Evolutionary conservation across 2,329 filamentous ascomycete species (phyloP), one percentile per base, ranked within the genome.

Genomic region (Ophiosphaerella narmari): DNA sequence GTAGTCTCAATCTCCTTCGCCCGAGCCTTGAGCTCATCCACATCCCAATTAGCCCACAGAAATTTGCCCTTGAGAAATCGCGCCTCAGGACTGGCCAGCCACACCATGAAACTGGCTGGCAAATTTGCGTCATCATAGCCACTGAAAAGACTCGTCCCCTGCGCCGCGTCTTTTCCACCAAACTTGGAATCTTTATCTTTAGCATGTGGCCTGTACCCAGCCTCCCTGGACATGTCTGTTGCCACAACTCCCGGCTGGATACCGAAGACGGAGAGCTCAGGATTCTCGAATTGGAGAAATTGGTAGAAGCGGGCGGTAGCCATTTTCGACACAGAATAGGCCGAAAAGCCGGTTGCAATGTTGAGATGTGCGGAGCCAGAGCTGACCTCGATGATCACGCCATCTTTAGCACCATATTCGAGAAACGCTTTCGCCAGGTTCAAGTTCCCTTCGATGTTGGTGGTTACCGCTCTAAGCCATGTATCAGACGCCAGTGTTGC

Each of bases 191-290:
- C 48, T 47, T 65, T 59, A 14, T 56, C 56, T 29, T 54, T 52
- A 11, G 48, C 48, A 21, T 50, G 11, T 14, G 52, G 44, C 33
- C 48, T 43, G 23, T 59, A 56, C 2, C 57, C 61, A 1, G 52
- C 53, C 5, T 43, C 41, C 14, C 43, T 55, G 29, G 59, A 63
- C 65, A 76, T 72, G 3, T 71, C 75, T 0, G 74, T 77, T 4
- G 61, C 66, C 4, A 78, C 60, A 1, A 75, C 63, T 1, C 77
- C 77, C 1, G 77, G 77, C 7, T 79, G 77, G 3, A 77, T 58
- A 39, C 64, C 66, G 12, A 73, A 68, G n/a, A 78, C 62, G 12
- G 68, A 62, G 0, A 78, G 29, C 0, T 66, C 55, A 0, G 75
- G 74, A 24, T 78, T 70, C 51, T 74, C 73, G 7, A 59, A 60